Conservation (phyloP, 257 asterid genomes). For the Craterostigma plantagineum region DNA sequence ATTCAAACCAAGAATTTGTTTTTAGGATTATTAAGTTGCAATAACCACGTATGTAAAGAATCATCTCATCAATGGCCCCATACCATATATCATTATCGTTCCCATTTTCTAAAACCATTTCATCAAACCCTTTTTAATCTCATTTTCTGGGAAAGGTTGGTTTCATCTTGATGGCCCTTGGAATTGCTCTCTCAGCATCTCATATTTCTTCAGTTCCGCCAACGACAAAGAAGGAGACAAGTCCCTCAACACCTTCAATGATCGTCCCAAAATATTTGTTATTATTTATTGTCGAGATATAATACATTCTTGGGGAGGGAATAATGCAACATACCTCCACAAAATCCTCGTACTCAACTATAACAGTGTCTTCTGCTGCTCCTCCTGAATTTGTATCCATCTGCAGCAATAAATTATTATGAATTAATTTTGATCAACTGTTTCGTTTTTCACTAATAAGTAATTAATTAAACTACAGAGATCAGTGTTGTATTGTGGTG, state of each 20-base stretch:
- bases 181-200: slow-evolving; percentile 55
- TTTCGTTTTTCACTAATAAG: background rate
- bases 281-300: background rate
- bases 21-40: no score
- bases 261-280: background rate
- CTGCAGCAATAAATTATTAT: slow-evolving; percentile 33
- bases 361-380: slow-evolving; percentile 21
- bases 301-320: background rate
- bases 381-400: slow-evolving; percentile 30
- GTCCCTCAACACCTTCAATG: slow-evolving; percentile 56
- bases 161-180: slow-evolving; percentile 61
- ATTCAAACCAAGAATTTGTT: no score
- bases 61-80: no score
- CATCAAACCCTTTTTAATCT: no score
- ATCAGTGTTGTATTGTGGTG: background rate
- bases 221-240: slow-evolving; percentile 82
- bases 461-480: background rate
- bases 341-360: slow-evolving; percentile 68
- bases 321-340: slow-evolving; percentile 32
- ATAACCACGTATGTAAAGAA: no score
- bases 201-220: slow-evolving; percentile 80
- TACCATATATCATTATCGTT: no score
- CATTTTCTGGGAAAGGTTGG: no score
- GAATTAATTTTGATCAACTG: slow-evolving; percentile 3
- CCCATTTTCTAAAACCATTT: no score